Conservation (phyloP, 306 rosid species). For the Cicer cuneatum region DNA sequence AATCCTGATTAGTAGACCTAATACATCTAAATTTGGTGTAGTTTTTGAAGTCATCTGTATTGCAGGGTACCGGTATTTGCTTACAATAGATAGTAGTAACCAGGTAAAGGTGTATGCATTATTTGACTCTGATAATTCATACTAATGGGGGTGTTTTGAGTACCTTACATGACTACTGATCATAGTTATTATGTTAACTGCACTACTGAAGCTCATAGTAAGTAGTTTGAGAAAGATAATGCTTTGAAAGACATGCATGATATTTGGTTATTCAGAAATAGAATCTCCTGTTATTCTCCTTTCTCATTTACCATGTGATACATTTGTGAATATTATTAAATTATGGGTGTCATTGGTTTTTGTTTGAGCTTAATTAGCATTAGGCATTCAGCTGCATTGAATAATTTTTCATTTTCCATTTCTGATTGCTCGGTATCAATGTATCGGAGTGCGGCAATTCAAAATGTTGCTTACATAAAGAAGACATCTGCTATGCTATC, state of each 20-base stretch:
- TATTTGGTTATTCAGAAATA: slow-evolving; percentile 35
- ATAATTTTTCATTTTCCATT: neutral
- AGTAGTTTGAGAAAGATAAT: slow-evolving; percentile 29
- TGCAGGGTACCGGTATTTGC: slow-evolving; percentile 58
- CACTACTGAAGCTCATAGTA: slow-evolving; percentile 33
- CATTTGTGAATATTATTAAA: slow-evolving; percentile 19
- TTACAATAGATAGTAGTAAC: slow-evolving; percentile 21
- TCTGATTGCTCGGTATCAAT: slow-evolving; percentile 33
- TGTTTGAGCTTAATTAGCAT: slow-evolving; percentile 24
- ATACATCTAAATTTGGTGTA: slow-evolving; percentile 48
- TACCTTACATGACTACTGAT: slow-evolving; percentile 18
- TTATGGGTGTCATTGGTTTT: slow-evolving; percentile 15
- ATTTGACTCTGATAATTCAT: slow-evolving; percentile 38
- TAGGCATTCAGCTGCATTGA: slow-evolving; percentile 26
- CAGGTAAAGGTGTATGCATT: slow-evolving; percentile 45
- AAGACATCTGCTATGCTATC: neutral
- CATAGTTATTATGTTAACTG: slow-evolving; percentile 25
- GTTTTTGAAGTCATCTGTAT: slow-evolving; percentile 55
- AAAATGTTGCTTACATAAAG: slow-evolving; percentile 15
- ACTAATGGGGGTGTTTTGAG: slow-evolving; percentile 9
- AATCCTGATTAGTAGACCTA: slow-evolving; percentile 40
- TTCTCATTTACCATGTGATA: slow-evolving; percentile 17
- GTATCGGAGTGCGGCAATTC: neutral
- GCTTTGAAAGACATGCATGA: slow-evolving; percentile 9
- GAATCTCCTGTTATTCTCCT: neutral